Conservation (phyloP, 176 grass and related monocot genomes). For the Avena sativa region DNA sequence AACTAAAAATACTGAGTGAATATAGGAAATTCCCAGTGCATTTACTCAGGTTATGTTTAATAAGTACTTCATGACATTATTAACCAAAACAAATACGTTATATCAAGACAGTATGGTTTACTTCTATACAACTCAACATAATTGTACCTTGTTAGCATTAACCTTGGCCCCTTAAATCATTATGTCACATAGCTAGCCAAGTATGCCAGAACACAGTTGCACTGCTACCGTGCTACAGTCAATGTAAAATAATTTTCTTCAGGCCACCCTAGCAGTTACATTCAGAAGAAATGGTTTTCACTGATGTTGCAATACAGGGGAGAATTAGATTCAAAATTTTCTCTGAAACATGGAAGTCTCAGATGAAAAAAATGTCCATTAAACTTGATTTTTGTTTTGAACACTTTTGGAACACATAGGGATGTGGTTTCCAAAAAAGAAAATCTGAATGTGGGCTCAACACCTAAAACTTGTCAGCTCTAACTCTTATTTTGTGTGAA, state of each 20-base stretch:
- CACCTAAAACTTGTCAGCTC: neutral
- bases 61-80: neutral
- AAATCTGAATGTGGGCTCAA: neutral
- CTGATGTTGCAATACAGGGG: neutral
- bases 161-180: slow-evolving; percentile 2
- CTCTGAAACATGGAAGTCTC: neutral
- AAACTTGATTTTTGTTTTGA: neutral
- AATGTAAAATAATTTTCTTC: slow-evolving; percentile 9
- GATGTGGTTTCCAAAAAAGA: neutral
- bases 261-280: neutral
- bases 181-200: slow-evolving; percentile 17
- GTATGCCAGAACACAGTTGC: neutral
- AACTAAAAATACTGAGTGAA: slow-evolving; percentile 1
- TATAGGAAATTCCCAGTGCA: neutral
- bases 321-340: neutral
- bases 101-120: neutral
- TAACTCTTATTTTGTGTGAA: neutral
- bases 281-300: neutral
- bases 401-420: neutral
- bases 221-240: slow-evolving; percentile 8
- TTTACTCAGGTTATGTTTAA: neutral
- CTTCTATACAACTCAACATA: neutral
- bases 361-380: neutral
- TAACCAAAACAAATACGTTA: neutral
- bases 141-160: neutral